Conservation (phyloP, 2,329 filamentous ascomycete genomes). For the Trichoderma afroharzianum region DNA sequence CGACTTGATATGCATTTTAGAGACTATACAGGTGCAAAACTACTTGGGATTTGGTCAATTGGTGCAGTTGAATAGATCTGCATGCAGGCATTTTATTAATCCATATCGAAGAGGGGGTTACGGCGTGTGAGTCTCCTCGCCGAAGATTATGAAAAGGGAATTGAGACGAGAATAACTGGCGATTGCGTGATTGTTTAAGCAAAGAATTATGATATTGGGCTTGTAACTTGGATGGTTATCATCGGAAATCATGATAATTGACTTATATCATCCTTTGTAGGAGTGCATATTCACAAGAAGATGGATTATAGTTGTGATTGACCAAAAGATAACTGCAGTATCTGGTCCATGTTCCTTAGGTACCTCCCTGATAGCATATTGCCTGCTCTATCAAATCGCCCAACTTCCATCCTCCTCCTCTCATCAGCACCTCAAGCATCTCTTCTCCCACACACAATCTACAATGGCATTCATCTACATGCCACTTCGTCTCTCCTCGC, state of each 20-base stretch:
- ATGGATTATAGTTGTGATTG: neutral
- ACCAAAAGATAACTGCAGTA: neutral
- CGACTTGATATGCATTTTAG: neutral
- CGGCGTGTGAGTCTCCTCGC: neutral
- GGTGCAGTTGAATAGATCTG: neutral
- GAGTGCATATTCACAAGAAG: neutral
- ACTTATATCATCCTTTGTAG: neutral
- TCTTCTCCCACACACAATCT: neutral
- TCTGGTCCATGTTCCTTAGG: neutral
- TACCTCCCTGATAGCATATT: neutral
- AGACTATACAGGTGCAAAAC: neutral
- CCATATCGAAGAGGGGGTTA: neutral
- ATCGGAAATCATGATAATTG: neutral
- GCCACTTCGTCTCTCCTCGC: neutral
- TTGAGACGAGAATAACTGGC: neutral
- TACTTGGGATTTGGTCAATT: neutral
- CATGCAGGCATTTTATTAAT: neutral
- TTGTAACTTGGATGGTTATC: neutral
- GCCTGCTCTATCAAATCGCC: neutral
- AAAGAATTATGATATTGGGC: neutral
- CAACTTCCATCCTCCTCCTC: neutral
- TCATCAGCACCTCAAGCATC: neutral
- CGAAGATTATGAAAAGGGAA: accelerated
- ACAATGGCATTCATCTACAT: neutral
- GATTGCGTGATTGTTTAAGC: neutral